phyloP scores from a whole-genome alignment of 257 asterid species.

The Anisodus tanguticus region DNA sequence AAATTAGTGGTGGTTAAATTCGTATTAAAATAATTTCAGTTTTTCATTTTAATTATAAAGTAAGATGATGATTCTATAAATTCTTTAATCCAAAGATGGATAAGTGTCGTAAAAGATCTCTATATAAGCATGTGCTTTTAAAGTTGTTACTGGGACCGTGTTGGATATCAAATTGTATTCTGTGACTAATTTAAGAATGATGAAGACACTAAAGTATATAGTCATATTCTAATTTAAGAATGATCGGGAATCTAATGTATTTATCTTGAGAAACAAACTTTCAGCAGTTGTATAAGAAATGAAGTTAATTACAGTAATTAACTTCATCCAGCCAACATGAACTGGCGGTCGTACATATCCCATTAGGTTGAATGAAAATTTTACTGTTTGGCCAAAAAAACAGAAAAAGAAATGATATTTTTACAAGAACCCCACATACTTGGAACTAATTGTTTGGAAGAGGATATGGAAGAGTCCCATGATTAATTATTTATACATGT shows the following conservation, averaged over 20 bases:
- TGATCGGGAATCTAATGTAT: not conserved
- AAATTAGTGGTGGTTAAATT: not conserved
- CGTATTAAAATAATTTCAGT: not conserved
- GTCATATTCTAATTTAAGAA: no score
- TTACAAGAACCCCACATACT: not conserved
- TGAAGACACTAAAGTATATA: not conserved
- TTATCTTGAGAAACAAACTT: not conserved
- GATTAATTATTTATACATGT: not conserved
- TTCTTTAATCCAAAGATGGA: not conserved
- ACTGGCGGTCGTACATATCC: no score
- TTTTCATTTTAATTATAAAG: constrained; percentile 1
- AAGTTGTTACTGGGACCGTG: not conserved
- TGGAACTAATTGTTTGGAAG: not conserved
- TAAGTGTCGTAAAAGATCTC: not conserved
- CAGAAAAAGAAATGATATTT: no score
- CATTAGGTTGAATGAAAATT: not conserved
- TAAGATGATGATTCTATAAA: not conserved
- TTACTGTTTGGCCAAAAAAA: no score
- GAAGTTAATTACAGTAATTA: not conserved
- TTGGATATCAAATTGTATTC: not conserved
- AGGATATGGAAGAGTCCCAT: not conserved
- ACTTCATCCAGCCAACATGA: not conserved
- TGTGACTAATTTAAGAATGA: not conserved
- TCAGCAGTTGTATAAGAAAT: not conserved
- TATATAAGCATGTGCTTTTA: not conserved